Percentiles rank a stretch among this genome's conserved stretches.
phyloP scores from a whole-genome alignment of 2,329 filamentous ascomycete species.

The Fusarium begoniae region DNA sequence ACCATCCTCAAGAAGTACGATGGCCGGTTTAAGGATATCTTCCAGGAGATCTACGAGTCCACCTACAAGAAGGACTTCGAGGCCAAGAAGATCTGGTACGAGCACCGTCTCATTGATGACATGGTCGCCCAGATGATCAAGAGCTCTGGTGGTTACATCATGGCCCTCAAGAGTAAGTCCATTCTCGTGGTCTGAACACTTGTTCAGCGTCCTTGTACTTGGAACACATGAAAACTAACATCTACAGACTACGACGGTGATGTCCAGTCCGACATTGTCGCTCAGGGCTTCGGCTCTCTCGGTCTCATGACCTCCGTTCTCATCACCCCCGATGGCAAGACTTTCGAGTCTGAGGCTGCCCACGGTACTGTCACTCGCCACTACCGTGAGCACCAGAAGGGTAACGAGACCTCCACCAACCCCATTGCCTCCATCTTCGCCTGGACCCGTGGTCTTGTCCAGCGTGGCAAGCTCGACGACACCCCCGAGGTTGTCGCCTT shows the following conservation, averaged over 20 bases:
- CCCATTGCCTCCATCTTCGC: slow-evolving; percentile 99
- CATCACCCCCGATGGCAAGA: slow-evolving; percentile 95
- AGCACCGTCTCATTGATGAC: slow-evolving; percentile 98
- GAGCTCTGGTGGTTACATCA: slow-evolving; percentile 94
- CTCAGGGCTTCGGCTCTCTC: slow-evolving; percentile 96
- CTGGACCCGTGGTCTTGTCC: slow-evolving; percentile 93
- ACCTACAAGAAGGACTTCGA: slow-evolving; percentile 91
- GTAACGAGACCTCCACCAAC: slow-evolving; percentile 96
- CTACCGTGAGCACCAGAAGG: slow-evolving; percentile 99
- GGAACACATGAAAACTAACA: slow-evolving; percentile 21
- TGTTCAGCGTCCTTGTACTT: neutral
- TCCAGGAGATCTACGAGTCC: slow-evolving; percentile 93
- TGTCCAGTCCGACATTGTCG: slow-evolving; percentile 97
- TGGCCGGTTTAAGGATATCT: slow-evolving; percentile 98
- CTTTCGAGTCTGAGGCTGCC: slow-evolving; percentile 96
- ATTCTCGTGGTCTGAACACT: slow-evolving; percentile 7
- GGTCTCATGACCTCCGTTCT: slow-evolving; percentile 98
- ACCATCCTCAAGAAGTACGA: slow-evolving; percentile 99
- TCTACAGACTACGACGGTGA: slow-evolving; percentile 93
- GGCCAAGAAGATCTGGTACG: slow-evolving; percentile 95
- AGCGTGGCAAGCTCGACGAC: slow-evolving; percentile 90
- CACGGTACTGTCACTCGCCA: slow-evolving; percentile 98
- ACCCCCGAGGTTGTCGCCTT: slow-evolving; percentile 94
- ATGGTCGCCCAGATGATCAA: slow-evolving; percentile 99
- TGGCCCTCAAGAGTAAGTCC: slow-evolving; percentile 93